Evolutionary conservation across 306 rosid genomes (phyloP).

Genomic region (Cicer bijugum): DNA sequence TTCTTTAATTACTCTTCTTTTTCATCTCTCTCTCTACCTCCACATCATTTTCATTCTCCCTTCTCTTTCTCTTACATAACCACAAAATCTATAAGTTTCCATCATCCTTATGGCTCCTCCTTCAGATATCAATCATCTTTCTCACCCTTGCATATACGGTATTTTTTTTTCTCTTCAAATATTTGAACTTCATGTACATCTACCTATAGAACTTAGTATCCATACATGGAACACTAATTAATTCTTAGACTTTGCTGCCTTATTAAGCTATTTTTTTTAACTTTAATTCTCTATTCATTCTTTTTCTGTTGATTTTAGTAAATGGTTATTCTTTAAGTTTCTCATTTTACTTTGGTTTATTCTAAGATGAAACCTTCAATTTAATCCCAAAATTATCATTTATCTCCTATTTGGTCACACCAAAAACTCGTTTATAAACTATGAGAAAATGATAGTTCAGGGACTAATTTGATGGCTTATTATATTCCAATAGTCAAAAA

Average conservation of each 20-base stretch:
- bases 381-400: no score
- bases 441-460: no score
- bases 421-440: no score
- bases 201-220: not conserved
- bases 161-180: conserved; percentile 39
- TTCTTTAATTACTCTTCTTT: conserved; percentile 47
- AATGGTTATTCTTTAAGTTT: conserved; percentile 21
- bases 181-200: conserved; percentile 19
- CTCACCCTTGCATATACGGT: conserved; percentile 87
- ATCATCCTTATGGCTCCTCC: conserved; percentile 56
- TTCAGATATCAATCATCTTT: conserved; percentile 67
- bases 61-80: conserved; percentile 45
- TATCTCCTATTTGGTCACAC: no score
- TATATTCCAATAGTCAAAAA: no score
- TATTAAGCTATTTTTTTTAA: conserved; percentile 26
- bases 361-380: no score
- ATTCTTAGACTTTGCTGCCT: no score
- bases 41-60: conserved; percentile 54
- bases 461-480: no score
- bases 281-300: not conserved
- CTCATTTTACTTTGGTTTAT: conserved; percentile 11
- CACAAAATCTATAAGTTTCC: conserved; percentile 44
- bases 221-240: conserved; percentile 14
- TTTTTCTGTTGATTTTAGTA: conserved; percentile 24
- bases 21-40: conserved; percentile 49